phyloP scores from a whole-genome alignment of 805 yeast genomes.

The Kodamaea nitidulidarum region DNA sequence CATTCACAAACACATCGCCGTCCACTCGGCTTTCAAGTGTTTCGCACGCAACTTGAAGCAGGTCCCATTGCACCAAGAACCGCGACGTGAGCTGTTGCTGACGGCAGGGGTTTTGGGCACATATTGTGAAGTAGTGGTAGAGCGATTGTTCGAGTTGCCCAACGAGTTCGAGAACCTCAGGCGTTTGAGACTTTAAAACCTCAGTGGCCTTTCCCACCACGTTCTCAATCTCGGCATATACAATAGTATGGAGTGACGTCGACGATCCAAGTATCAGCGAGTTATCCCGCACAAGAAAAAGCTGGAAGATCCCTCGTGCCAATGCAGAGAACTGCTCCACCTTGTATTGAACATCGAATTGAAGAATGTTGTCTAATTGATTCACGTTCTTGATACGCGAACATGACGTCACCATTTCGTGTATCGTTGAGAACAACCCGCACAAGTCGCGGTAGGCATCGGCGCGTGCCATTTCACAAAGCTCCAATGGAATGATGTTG shows the following conservation, averaged over 20 bases:
- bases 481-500: slow-evolving; percentile 35
- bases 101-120: slow-evolving; percentile 65
- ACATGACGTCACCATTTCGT: slow-evolving; percentile 17
- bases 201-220: slow-evolving; percentile 37
- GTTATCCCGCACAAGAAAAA: slow-evolving; percentile 61
- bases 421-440: slow-evolving; percentile 19
- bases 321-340: slow-evolving; percentile 38
- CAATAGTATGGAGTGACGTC: slow-evolving; percentile 1
- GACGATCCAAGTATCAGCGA: slow-evolving; percentile 51
- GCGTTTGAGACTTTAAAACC: slow-evolving; percentile 17
- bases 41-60: slow-evolving; percentile 74
- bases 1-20: slow-evolving; percentile 28
- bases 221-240: slow-evolving; percentile 29
- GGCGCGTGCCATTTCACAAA: slow-evolving; percentile 19
- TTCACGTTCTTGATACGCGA: slow-evolving; percentile 16
- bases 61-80: slow-evolving; percentile 65
- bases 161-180: slow-evolving; percentile 5
- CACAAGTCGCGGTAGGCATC: slow-evolving; percentile 20
- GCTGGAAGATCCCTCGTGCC: slow-evolving; percentile 61
- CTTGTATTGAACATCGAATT: slow-evolving; percentile 23
- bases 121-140: slow-evolving; percentile 27
- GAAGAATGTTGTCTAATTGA: slow-evolving; percentile 27
- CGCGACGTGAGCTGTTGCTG: slow-evolving; percentile 69
- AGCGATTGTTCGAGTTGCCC: slow-evolving; percentile 44
- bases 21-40: slow-evolving; percentile 48